phyloP scores from a whole-genome alignment of 352 stramenopile genomes.

The Pythium phragmiticola region DNA sequence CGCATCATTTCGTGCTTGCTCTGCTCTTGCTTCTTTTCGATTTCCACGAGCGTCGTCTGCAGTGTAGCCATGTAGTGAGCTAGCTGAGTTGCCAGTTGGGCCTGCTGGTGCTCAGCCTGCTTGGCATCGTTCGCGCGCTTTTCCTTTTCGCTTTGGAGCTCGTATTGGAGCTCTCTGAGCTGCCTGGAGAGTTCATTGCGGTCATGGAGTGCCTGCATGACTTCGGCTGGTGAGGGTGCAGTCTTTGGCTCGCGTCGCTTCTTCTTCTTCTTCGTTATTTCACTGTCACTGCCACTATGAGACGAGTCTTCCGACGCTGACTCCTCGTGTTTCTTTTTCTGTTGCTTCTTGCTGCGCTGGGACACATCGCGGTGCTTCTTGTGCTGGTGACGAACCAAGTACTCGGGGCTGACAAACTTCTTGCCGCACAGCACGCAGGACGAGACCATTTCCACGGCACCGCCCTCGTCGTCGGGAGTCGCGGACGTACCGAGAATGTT shows the following conservation, averaged over 20 bases:
- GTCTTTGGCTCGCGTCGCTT: slow-evolving; percentile 27
- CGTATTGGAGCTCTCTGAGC: slow-evolving; percentile 50
- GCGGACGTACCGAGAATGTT: not conserved
- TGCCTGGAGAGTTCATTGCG: slow-evolving; percentile 62
- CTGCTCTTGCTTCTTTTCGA: slow-evolving; percentile 64
- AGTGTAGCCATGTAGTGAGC: slow-evolving; percentile 61
- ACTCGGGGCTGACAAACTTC: slow-evolving; percentile 71
- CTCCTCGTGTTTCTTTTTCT: slow-evolving; percentile 24
- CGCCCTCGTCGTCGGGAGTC: slow-evolving; percentile 40
- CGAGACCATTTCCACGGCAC: slow-evolving; percentile 21
- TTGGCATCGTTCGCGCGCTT: slow-evolving; percentile 42
- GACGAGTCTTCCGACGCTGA: slow-evolving; percentile 6
- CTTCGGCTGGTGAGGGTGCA: slow-evolving; percentile 25
- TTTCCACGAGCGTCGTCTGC: slow-evolving; percentile 52
- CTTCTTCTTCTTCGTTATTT: slow-evolving; percentile 7
- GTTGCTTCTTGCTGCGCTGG: slow-evolving; percentile 15
- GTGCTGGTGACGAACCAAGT: slow-evolving; percentile 68
- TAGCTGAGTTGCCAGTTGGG: slow-evolving; percentile 46
- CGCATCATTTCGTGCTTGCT: slow-evolving; percentile 63
- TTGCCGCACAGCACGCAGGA: slow-evolving; percentile 73
- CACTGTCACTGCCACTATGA: not conserved
- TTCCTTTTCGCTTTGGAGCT: slow-evolving; percentile 53
- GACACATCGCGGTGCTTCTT: slow-evolving; percentile 41
- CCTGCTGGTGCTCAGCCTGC: slow-evolving; percentile 50
- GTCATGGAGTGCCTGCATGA: slow-evolving; percentile 49